phyloP scores from a whole-genome alignment of 1,139 yeast genomes.

The Suhomyces yuchorum region DNA sequence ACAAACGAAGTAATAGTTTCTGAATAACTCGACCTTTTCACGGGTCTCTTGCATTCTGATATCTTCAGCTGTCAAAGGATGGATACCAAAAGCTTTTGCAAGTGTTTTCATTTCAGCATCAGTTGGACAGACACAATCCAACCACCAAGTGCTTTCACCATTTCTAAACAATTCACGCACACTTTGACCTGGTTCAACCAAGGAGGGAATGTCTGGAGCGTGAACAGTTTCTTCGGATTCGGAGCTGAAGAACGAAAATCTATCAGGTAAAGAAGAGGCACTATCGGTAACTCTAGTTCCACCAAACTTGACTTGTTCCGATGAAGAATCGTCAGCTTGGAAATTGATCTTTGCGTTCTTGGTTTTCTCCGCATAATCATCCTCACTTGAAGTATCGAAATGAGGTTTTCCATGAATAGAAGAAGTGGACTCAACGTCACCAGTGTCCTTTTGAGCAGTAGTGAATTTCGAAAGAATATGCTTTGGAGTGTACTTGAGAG shows the following conservation, averaged over 20 bases:
- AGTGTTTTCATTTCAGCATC: conserved; percentile 67
- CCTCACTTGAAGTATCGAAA: conserved; percentile 34
- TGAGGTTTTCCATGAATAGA: conserved; percentile 15
- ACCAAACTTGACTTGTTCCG: conserved; percentile 38
- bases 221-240: conserved; percentile 86
- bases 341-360: conserved; percentile 3
- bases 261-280: conserved; percentile 39
- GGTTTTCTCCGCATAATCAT: conserved; percentile 21
- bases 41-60: conserved; percentile 83
- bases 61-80: conserved; percentile 84
- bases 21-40: conserved; percentile 79
- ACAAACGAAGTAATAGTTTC: conserved; percentile 75
- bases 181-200: conserved; percentile 65
- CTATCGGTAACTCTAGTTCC: conserved; percentile 35
- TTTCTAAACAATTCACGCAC: conserved; percentile 65
- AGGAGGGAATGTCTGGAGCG: conserved; percentile 80
- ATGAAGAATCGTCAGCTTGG: conserved; percentile 12
- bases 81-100: conserved; percentile 76
- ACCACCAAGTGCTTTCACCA: conserved; percentile 74
- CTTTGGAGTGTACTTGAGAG: conserved; percentile 63
- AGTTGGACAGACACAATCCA: conserved; percentile 70
- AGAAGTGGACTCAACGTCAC: conserved; percentile 11
- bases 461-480: conserved; percentile 23
- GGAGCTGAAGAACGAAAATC: conserved; percentile 82
- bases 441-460: conserved; percentile 4